Base-by-base conservation (phyloP, 805 yeast species). In the Sugiyamaella marilandica region DNA sequence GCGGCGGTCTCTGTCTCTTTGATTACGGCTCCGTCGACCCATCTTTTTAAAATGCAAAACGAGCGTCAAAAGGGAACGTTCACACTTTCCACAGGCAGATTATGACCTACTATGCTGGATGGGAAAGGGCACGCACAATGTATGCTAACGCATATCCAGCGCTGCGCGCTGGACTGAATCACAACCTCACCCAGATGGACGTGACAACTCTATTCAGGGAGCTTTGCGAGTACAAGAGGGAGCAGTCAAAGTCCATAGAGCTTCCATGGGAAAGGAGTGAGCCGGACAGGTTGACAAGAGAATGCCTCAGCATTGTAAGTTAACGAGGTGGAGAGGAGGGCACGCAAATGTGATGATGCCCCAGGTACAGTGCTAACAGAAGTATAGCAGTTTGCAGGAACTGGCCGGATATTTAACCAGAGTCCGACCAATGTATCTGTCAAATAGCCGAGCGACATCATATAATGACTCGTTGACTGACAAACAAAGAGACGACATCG, bases 401-500 rank as follows among this genome's bases (percentile, higher is more conserved):
- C 59, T 66, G 35, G 49, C 51, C 13, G 45, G 35, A 13, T 59
- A 59, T 49, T 55, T 69, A 35, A 44, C 37, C 10, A 51, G 51
- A n/a, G 48, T 68, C 19, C 53, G 70, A n/a, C 64, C 67, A 2
- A 52, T 62, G 31, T 69, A 69, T 50, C 57, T 69, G 13, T 66
- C 70, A 2, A 54, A 61, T 21, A 33, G 54, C 1, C 56, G 50
- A 35, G 47, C 57, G 11, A 39, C 61, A 10, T 50, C 59, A 2
- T 36, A 45, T 36, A 44, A 49, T n/a, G 56, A 55, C 10, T 36
- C 54, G 35, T 51, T 72, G 55, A 63, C 69, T 10, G 72, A 70
- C 26, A 55, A 62, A 16, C 71, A 72, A 44, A 56, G 68, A 21
- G 73, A 71, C 57, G 72, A 69, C 32, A 64, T 71, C 26, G 75